Percentiles rank a stretch among this genome's conserved stretches.
These are phyloP conservation scores for Oryza punctata DNA, from an alignment of 176 grass and related monocot species.

Conservation along the genomic window DNA sequence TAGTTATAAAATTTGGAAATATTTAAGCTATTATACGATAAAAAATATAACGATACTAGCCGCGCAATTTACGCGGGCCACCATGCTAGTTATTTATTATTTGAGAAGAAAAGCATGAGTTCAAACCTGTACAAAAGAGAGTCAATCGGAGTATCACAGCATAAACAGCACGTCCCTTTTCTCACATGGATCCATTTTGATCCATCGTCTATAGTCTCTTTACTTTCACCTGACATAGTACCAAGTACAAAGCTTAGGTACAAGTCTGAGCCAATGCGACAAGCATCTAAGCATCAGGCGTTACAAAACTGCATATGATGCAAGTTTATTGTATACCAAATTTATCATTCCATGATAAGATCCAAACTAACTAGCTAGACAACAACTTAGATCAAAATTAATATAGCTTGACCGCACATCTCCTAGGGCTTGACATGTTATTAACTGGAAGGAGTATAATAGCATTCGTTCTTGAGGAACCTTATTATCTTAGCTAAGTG, in stretches of 20 bases:
- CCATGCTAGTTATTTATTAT: no score
- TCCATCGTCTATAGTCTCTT: constrained; percentile 71
- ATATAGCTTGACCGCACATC: neutral
- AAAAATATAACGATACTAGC: no score
- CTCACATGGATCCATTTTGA: constrained; percentile 88
- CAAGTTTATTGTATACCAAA: neutral
- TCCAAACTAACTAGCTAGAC: neutral
- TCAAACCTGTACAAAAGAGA: constrained; percentile 91
- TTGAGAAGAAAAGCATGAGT: neutral
- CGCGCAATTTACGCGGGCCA: no score
- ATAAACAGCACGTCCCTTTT: constrained; percentile 89
- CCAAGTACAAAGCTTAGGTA: no score
- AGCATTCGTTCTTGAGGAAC: neutral
- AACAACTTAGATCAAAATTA: neutral
- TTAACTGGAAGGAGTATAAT: neutral
- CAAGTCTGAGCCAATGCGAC: no score
- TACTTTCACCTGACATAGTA: constrained; percentile 55
- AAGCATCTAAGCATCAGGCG: neutral
- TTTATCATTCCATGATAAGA: neutral
- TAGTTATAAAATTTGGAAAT: no score
- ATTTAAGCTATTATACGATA: no score
- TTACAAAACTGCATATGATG: neutral
- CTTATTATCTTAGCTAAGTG: constrained; percentile 6
- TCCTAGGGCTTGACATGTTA: neutral
- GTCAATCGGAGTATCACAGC: constrained; percentile 84